These are phyloP conservation scores for Auriscalpium orientale DNA, from an alignment of 768 basidiomycete genomes.

Conservation along the genomic window DNA sequence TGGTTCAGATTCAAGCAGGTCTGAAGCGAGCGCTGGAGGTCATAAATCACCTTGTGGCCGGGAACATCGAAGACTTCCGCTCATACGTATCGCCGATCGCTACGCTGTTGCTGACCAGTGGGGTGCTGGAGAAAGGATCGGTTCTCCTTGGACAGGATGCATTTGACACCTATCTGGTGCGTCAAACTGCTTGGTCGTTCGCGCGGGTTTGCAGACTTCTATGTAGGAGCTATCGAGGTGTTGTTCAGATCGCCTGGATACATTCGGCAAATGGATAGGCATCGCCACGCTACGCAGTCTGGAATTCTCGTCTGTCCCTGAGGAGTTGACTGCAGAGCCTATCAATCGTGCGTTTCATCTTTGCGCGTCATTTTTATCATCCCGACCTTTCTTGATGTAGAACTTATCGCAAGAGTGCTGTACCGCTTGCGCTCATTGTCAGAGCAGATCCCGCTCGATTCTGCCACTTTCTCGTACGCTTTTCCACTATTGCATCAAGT, in stretches of 20 bases:
- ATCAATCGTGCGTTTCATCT: slow-evolving; percentile 39
- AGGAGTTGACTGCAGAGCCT: slow-evolving; percentile 65
- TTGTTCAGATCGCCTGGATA: slow-evolving; percentile 68
- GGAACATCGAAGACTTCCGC: slow-evolving; percentile 44
- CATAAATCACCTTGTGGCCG: slow-evolving; percentile 52
- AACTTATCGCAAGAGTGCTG: slow-evolving; percentile 74
- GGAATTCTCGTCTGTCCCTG: slow-evolving; percentile 58
- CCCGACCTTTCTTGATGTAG: slow-evolving; percentile 30
- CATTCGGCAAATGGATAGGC: slow-evolving; percentile 64
- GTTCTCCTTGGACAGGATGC: slow-evolving; percentile 54
- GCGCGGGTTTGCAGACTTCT: neutral
- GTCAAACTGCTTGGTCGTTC: slow-evolving; percentile 20
- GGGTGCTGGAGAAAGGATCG: slow-evolving; percentile 52
- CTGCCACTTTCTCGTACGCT: slow-evolving; percentile 76
- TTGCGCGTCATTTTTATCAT: neutral
- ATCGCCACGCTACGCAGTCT: slow-evolving; percentile 77
- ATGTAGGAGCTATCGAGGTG: slow-evolving; percentile 58
- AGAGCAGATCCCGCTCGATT: slow-evolving; percentile 76
- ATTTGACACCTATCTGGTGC: slow-evolving; percentile 75
- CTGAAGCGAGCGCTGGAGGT: slow-evolving; percentile 64
- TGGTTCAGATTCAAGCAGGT: slow-evolving; percentile 43
- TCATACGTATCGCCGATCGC: slow-evolving; percentile 51
- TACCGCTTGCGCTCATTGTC: slow-evolving; percentile 77
- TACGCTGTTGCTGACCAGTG: slow-evolving; percentile 48
- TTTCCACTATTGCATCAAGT: slow-evolving; percentile 71